Evolutionary conservation across 1,139 yeast genomes (phyloP).

Genomic region (Yamadazyma sp.): DNA sequence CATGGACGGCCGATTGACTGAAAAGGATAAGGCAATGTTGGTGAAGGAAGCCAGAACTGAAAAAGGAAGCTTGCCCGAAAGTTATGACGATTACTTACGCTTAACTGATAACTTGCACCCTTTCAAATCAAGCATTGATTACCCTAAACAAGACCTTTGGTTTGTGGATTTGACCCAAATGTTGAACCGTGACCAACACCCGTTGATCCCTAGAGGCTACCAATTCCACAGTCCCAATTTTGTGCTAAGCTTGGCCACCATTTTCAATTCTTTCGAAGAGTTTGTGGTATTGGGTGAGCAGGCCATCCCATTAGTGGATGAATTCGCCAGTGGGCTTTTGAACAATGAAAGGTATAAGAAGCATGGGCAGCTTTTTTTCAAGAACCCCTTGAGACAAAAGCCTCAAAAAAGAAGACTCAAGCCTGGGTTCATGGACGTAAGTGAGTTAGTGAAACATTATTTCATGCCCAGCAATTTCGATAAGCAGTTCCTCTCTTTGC

Average conservation of each 20-base stretch:
- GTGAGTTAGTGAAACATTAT: slow-evolving; percentile 23
- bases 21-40: slow-evolving; percentile 20
- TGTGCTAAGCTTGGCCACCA: slow-evolving; percentile 21
- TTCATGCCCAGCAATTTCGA: slow-evolving; percentile 27
- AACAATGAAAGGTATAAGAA: slow-evolving; percentile 19
- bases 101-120: slow-evolving; percentile 6
- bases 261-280: slow-evolving; percentile 36
- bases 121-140: slow-evolving; percentile 13
- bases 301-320: slow-evolving; percentile 27
- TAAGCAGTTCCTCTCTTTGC: slow-evolving; percentile 19
- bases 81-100: slow-evolving; percentile 11
- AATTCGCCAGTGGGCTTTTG: slow-evolving; percentile 19
- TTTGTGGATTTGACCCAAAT: slow-evolving; percentile 26
- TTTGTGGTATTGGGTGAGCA: slow-evolving; percentile 25
- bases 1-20: slow-evolving; percentile 14
- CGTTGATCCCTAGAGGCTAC: slow-evolving; percentile 14
- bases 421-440: slow-evolving; percentile 34
- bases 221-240: slow-evolving; percentile 20
- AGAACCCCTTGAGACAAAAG: slow-evolving; percentile 22
- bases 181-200: slow-evolving; percentile 16
- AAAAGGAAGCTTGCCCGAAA: slow-evolving; percentile 14
- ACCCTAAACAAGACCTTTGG: slow-evolving; percentile 28
- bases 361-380: slow-evolving; percentile 31
- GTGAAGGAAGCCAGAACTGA: slow-evolving; percentile 22
- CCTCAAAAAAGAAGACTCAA: slow-evolving; percentile 18